These are phyloP conservation scores for Ustilago hordei DNA, from an alignment of 1,284 basidiomycete species.

Conservation along the genomic window DNA sequence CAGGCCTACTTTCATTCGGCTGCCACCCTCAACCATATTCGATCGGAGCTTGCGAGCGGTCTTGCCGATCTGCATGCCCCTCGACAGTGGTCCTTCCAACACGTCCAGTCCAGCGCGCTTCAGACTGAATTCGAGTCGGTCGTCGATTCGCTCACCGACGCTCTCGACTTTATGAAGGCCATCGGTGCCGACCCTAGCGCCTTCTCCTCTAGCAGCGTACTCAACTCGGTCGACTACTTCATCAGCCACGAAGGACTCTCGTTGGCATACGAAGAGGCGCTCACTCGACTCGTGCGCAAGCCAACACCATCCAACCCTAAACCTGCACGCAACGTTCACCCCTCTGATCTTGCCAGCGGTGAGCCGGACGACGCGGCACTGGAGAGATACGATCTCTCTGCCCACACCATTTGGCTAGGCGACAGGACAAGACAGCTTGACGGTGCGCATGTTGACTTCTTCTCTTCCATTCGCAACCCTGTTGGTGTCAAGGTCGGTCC, in stretches of 20 bases:
- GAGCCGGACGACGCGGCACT: conserved; percentile 33
- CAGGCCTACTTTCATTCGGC: conserved; percentile 94
- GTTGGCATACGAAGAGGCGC: conserved; percentile 90
- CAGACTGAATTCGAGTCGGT: conserved; percentile 86
- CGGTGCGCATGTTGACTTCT: conserved; percentile 87
- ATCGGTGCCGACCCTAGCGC: conserved; percentile 75
- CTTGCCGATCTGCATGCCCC: conserved; percentile 89
- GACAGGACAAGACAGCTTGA: conserved; percentile 93
- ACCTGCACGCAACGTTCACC: conserved; percentile 34
- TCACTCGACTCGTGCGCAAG: conserved; percentile 76
- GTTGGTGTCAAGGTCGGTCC: conserved; percentile 98
- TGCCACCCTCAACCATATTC: conserved; percentile 91
- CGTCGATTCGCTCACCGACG: conserved; percentile 85
- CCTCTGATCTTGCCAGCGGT: conserved; percentile 25
- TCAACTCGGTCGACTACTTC: conserved; percentile 93
- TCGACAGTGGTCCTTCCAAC: conserved; percentile 88
- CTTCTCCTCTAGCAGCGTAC: conserved; percentile 76
- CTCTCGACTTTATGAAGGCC: conserved; percentile 90
- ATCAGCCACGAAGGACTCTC: conserved; percentile 95
- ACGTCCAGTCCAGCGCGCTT: conserved; percentile 85
- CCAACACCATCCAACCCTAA: conserved; percentile 31
- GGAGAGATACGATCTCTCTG: conserved; percentile 82
- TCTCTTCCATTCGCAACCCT: conserved; percentile 89
- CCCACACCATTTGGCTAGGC: conserved; percentile 96
- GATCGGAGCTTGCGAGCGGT: conserved; percentile 86